phyloP scores from a whole-genome alignment of 805 yeast genomes.

The Diddensiella caesifluorescens region DNA sequence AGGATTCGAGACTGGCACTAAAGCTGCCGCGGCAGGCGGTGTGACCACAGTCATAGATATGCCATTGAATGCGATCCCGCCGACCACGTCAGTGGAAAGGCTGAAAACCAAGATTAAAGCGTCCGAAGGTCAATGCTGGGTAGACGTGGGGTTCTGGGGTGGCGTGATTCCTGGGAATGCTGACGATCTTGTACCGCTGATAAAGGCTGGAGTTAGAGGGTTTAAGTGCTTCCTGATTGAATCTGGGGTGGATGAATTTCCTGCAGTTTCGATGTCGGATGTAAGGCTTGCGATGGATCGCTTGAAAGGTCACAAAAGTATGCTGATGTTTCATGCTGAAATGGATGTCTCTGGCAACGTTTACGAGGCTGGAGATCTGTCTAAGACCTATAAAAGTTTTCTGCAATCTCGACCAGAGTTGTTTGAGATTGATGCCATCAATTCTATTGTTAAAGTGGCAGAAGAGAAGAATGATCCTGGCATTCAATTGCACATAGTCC shows the following conservation, averaged over 20 bases:
- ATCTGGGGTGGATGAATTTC: conserved; percentile 95
- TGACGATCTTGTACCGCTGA: conserved; percentile 64
- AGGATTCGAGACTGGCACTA: conserved; percentile 94
- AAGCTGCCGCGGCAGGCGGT: conserved; percentile 93
- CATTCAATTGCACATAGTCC: conserved; percentile 72
- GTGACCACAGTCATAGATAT: conserved; percentile 93
- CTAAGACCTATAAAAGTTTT: conserved; percentile 55
- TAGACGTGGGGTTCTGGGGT: conserved; percentile 95
- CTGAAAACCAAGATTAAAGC: conserved; percentile 71
- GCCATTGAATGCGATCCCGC: conserved; percentile 96
- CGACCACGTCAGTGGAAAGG: conserved; percentile 80
- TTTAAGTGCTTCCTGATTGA: conserved; percentile 91
- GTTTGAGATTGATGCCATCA: conserved; percentile 81
- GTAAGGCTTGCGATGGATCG: conserved; percentile 60
- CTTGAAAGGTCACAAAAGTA: conserved; percentile 59
- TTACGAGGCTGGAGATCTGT: conserved; percentile 27
- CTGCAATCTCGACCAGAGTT: conserved; percentile 83
- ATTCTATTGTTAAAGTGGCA: conserved; percentile 61
- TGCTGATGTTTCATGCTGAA: conserved; percentile 92
- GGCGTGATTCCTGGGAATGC: conserved; percentile 81
- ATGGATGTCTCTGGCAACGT: conserved; percentile 41
- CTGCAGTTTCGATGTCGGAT: conserved; percentile 63
- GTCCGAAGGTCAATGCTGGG: conserved; percentile 80
- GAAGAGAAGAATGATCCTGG: conserved; percentile 34
- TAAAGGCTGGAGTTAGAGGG: conserved; percentile 85